These are phyloP conservation scores for Hansenula lynferdii DNA, from an alignment of 1,139 yeast species.

Conservation along the genomic window DNA sequence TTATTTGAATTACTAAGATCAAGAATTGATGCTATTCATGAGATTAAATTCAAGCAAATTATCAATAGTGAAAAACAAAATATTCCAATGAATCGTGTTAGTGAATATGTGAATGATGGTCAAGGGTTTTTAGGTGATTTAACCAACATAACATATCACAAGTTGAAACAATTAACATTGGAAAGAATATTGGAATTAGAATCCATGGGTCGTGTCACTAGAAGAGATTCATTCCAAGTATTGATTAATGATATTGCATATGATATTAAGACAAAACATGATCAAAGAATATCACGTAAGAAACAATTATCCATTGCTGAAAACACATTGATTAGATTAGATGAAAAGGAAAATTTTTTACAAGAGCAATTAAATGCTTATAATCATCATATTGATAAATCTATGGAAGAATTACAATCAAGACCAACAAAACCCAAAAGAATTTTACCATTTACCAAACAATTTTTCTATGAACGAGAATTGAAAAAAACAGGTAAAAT, in stretches of 20 bases:
- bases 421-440: slow-evolving; percentile 45
- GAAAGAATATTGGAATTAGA: slow-evolving; percentile 78
- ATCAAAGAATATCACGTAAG: slow-evolving; percentile 57
- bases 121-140: slow-evolving; percentile 23
- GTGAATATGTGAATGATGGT: slow-evolving; percentile 23
- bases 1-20: slow-evolving; percentile 70
- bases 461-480: slow-evolving; percentile 73
- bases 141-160: slow-evolving; percentile 51
- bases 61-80: slow-evolving; percentile 43
- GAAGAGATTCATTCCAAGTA: slow-evolving; percentile 73
- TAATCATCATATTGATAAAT: slow-evolving; percentile 61
- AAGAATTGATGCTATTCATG: slow-evolving; percentile 67
- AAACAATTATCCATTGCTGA: slow-evolving; percentile 58
- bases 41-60: slow-evolving; percentile 52
- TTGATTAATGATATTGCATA: slow-evolving; percentile 77
- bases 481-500: slow-evolving; percentile 59
- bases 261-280: slow-evolving; percentile 77
- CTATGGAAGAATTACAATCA: slow-evolving; percentile 57
- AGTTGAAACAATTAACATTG: slow-evolving; percentile 70
- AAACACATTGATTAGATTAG: slow-evolving; percentile 54
- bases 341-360: slow-evolving; percentile 58
- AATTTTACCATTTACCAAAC: slow-evolving; percentile 66
- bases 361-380: slow-evolving; percentile 61
- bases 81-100: slow-evolving; percentile 21
- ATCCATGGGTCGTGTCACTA: slow-evolving; percentile 55